Conservation (phyloP, 164 flowering plant species). For the Magnolia changhungtana region DNA sequence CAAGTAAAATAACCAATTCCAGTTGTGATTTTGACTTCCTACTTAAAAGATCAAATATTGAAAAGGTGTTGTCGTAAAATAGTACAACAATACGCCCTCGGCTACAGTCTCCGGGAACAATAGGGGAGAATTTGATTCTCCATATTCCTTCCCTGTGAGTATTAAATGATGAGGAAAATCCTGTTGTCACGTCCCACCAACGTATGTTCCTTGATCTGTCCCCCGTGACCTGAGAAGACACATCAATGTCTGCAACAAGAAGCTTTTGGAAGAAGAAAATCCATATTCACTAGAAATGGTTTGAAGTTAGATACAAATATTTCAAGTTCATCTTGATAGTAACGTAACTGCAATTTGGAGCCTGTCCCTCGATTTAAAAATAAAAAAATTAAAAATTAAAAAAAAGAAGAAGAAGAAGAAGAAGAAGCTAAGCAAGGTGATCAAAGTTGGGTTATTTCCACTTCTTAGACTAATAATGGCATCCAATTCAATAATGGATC, state of each 20-base stretch:
- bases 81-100: slow-evolving; percentile 95
- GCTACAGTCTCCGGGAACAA: slow-evolving; percentile 86
- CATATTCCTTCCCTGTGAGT: slow-evolving; percentile 96
- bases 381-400: no score
- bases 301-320: slow-evolving; percentile 7
- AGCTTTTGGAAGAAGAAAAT: slow-evolving; percentile 4
- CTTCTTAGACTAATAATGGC: no score
- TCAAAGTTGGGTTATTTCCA: no score
- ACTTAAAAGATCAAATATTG: slow-evolving; percentile 94
- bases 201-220: slow-evolving; percentile 96
- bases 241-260: slow-evolving; percentile 4
- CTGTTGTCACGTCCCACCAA: slow-evolving; percentile 99
- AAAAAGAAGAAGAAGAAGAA: no score
- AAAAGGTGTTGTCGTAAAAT: slow-evolving; percentile 88
- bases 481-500: no score
- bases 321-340: neutral
- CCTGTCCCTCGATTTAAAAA: no score
- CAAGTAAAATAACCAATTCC: neutral
- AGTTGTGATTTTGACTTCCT: neutral
- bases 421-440: no score
- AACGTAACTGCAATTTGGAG: no score
- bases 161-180: slow-evolving; percentile 91
- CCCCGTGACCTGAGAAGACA: slow-evolving; percentile 79
- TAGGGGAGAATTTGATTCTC: slow-evolving; percentile 95
- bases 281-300: neutral